These are phyloP conservation scores for Tuber indicum DNA, from an alignment of 495 filamentous ascomycete genomes.

Conservation along the genomic window DNA sequence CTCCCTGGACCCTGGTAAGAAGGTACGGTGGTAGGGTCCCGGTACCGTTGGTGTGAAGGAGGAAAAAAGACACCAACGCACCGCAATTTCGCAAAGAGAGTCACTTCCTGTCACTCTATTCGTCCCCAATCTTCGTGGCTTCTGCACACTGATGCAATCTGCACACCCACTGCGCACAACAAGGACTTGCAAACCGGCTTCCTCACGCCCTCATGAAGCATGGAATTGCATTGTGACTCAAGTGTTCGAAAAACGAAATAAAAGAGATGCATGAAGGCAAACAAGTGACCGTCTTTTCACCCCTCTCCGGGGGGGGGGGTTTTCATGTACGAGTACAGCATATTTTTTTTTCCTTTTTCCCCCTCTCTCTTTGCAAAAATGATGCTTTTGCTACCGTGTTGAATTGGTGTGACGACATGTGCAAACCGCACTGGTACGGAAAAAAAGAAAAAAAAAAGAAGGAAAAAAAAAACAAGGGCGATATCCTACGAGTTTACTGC, in stretches of 20 bases:
- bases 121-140: constrained; percentile 8
- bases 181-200: background rate
- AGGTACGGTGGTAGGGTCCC: background rate
- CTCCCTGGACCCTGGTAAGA: background rate
- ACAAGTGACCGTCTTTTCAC: background rate
- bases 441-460: background rate
- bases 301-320: background rate
- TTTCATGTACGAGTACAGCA: background rate
- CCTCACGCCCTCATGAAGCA: background rate
- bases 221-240: constrained; percentile 1
- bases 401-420: background rate
- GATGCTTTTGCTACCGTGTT: background rate
- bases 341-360: background rate
- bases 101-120: constrained; percentile 13
- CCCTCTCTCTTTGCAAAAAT: background rate
- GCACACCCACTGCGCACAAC: constrained; percentile 9
- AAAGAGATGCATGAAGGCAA: background rate
- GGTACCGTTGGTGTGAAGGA: no score
- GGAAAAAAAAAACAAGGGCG: constrained; percentile 8
- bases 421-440: background rate
- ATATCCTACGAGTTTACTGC: constrained; percentile 2
- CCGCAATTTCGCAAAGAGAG: background rate
- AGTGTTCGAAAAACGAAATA: background rate
- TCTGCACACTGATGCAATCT: constrained; percentile 33
- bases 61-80: constrained; percentile 7